Base-by-base conservation (phyloP, 31 red algal species). In the Odonthalia washingtoniensis region DNA sequence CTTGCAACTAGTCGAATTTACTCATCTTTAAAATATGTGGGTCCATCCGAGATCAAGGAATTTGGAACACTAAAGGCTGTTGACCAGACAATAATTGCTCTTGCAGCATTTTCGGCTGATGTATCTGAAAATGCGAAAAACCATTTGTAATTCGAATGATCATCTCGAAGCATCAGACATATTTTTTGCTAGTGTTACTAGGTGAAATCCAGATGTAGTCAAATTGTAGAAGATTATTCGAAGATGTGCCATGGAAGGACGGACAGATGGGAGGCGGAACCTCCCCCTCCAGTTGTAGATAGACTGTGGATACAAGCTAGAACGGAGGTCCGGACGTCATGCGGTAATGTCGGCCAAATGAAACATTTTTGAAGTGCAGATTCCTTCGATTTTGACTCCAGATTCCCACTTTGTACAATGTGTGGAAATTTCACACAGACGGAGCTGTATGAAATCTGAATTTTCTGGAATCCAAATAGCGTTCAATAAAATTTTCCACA, bases 221-320 rank as follows among this genome's bases (percentile, higher is more conserved):
- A 17, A 80, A 63, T 46, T 80, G 77, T n/a, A 80, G 31, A 3
- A 80, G 44, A 46, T 80, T 46, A 80, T 80, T 80, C 3, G 77
- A 5, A 6, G 37, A 45, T n/a, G 77, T 31, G 21, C 77, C 44
- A 9, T 80, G 77, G 36, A 80, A 18, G 5, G 27, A 27, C 5
- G 77, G 77, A 16, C 77, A 27, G 30, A 80, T 60, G 3, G 39
- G 46, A 28, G 43, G 40, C 33, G 77, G 44, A 31, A 62, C 31
- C 27, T 80, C 61, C 27, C 77, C 43, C 49, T 53, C 72, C 72
- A 21, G 9, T 34, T n/a, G 49, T 80, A 4, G 77, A 80, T 5
- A 80, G 5, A 60, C 77, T 60, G 30, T 61, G 77, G 9, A 80
- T 53, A 43, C 38, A 82, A 69, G 40, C 27, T 53, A 37, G 14